Conservation (phyloP, 2,329 filamentous ascomycete genomes). For the Phyllosticta citribraziliensis region DNA sequence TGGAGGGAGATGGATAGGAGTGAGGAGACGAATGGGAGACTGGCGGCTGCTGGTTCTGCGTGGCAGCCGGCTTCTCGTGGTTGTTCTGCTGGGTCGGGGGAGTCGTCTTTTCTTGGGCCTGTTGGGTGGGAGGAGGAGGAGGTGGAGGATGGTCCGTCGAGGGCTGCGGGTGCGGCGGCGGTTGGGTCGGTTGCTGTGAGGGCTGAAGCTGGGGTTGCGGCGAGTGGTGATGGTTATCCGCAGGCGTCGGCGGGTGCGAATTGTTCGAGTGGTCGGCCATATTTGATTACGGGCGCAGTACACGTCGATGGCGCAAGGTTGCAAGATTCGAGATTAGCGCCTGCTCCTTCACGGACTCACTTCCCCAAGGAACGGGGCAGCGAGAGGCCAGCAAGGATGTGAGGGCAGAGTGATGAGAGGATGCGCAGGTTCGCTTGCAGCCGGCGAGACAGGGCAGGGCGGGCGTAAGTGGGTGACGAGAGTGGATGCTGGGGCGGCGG, state of each 20-base stretch:
- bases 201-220: slow-evolving; percentile 4
- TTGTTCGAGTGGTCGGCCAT: slow-evolving; percentile 11
- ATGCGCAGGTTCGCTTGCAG: slow-evolving; percentile 6
- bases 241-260: not conserved
- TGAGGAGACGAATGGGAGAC: slow-evolving; percentile 37
- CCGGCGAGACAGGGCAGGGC: slow-evolving; percentile 3
- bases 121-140: not conserved
- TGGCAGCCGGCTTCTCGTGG: not conserved
- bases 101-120: not conserved
- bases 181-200: slow-evolving; percentile 5
- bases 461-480: not conserved
- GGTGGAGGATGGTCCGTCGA: not conserved
- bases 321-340: slow-evolving; percentile 11
- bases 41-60: slow-evolving; percentile 16
- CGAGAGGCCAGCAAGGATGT: slow-evolving; percentile 4
- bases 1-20: slow-evolving; percentile 42
- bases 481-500: slow-evolving; percentile 7
- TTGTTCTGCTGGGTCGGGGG: not conserved
- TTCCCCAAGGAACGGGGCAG: slow-evolving; percentile 2
- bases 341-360: not conserved
- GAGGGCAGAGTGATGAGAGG: slow-evolving; percentile 1
- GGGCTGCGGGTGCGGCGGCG: slow-evolving; percentile 8
- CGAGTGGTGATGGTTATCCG: not conserved
- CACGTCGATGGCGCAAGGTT: slow-evolving; percentile 11
- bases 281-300: slow-evolving; percentile 10